These are phyloP conservation scores for Cercospora sojina DNA, from an alignment of 2,329 filamentous ascomycete genomes.

Conservation along the genomic window DNA sequence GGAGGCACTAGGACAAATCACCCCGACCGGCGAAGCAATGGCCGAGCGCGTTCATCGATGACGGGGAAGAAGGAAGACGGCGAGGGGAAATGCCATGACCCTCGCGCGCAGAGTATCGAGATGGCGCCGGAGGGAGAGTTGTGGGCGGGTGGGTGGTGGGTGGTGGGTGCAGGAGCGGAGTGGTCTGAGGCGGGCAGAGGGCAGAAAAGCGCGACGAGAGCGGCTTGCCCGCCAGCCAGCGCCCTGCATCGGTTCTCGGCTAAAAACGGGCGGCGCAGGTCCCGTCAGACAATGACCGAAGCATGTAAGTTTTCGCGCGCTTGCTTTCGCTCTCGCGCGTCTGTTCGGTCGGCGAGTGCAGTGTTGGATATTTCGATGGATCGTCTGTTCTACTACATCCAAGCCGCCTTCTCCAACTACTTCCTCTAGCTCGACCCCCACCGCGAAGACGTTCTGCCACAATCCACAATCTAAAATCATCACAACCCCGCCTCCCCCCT, in stretches of 20 bases:
- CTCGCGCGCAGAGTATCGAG: background rate
- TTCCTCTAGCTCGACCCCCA: constrained; percentile 28
- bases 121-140: background rate
- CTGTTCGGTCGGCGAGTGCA: background rate
- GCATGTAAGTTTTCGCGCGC: background rate
- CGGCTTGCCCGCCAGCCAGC: too few species aligned
- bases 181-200: background rate
- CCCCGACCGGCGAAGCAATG: background rate
- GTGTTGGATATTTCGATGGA: constrained; percentile 30
- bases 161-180: background rate
- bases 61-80: background rate
- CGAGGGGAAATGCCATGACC: background rate
- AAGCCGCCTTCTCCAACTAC: constrained; percentile 38
- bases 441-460: background rate
- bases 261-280: background rate
- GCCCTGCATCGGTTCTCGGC: background rate
- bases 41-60: background rate
- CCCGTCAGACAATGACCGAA: constrained; percentile 1
- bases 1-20: background rate
- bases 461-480: background rate
- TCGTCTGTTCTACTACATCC: constrained; percentile 39
- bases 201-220: constrained; percentile 1
- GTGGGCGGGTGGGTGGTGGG: background rate
- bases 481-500: background rate
- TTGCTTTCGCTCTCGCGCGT: background rate